Evolutionary conservation across 1,284 basidiomycete genomes (phyloP), one percentile per base, ranked within the genome.

Genomic region (Ceratobasidium sp.): DNA sequence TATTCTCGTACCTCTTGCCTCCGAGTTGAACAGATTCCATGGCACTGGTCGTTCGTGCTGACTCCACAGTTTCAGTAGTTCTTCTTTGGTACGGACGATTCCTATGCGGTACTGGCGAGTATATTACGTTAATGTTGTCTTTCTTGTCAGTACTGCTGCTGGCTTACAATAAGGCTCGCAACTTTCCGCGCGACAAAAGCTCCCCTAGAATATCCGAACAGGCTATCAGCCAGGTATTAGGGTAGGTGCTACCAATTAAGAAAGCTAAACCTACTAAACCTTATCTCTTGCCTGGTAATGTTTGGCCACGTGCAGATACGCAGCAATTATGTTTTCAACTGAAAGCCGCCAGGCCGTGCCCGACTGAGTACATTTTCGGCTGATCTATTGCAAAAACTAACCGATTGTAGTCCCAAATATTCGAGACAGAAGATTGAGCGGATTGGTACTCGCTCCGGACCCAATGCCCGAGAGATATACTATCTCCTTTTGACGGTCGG

Each of bases 181-280:
- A 71, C 70, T 43, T 70, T 71, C 25, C 70, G 68, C 25, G 57
- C 70, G 25, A 62, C 70, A 32, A 71, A 71, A 22, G 70, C 70
- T 10, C 70, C 70, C 20, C 65, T 52, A 12, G 65, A 68, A 32
- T 56, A 68, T 2, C 65, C 65, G 32, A 68, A 68, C n/a, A 68
- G 31, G 47, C 65, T 68, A 10, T 35, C 15, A 27, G 22, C n/a
- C 2, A 42, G 34, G 15, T 27, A 32, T 62, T 17, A 38, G 13
- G 40, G 31, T 6, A 17, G 32, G 7, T 20, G 4, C n/a, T 4
- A 10, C 3, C 7, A 52, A 29, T 22, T n/a, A n/a, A 29, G 38
- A 31, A 34, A 47, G 20, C 12, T 3, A 22, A 34, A 43, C 3
- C 3, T 65, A 65, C 62, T 65, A 65, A 1, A 65, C 45, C 3